Evolutionary conservation across 2,329 filamentous ascomycete species (phyloP), one percentile per base, ranked within the genome.

Genomic region (Aspergillus arachidicola): DNA sequence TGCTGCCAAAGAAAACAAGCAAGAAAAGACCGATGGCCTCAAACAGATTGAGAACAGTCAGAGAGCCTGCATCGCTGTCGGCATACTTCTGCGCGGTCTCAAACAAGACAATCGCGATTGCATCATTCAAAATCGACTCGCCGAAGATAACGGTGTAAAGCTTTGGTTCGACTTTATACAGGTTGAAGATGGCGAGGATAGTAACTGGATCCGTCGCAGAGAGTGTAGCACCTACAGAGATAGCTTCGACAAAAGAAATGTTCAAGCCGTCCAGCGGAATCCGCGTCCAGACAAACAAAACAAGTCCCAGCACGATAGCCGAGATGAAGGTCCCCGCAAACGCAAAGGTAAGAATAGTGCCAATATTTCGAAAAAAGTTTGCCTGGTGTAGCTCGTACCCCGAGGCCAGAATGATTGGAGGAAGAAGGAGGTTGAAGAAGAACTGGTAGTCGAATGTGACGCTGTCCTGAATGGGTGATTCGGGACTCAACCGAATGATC

Each of bases 401-500:
- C 19, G 94, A 97, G 19, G 94, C 94, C 32, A 99, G 86, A 76
- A 99, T 99, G 76, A 99, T 99, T 61, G 95, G 95, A 43, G 95
- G 95, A n/a, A 99, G 91, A 14, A 99, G 87, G 53, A 99, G 87
- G 79, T 99, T 99, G 85, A 99, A 99, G 85, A 99, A 99, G 84
- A 98, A 97, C 76, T 98, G 94, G 78, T 97, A 97, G 82, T 98
- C 91, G 84, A 99, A 99, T 79, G 91, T 96, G 74, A 99, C 93
- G 68, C 92, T 89, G 75, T 92, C 91, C 77, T 94, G 90, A 72
- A 99, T 93, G 66, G 91, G 92, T 66, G 92, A 90, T 68, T 91
- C 90, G 58, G 91, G 89, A 50, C 89, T 92, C 66, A 97, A 82
- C 73, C 95, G 88, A 63, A 99, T 88, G 64, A 96, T 86, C 71